Evolutionary conservation across 169 alveolate species (phyloP), one percentile per base, ranked within the genome.

Genomic region (Eimeria tenella): DNA sequence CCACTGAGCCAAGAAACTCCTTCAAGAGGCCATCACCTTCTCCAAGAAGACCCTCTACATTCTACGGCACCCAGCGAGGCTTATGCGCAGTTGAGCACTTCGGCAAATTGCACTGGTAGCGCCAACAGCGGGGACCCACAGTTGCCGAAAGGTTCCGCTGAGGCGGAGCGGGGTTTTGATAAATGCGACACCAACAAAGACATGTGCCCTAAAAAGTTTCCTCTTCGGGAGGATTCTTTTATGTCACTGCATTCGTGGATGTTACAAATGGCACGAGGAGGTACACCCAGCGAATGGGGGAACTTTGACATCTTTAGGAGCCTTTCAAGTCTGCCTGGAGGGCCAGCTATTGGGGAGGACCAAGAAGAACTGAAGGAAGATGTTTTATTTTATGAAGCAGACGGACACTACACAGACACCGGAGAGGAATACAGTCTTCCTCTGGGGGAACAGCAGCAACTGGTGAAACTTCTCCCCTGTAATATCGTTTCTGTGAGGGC

Each of bases 351-450:
- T 19, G 88, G 50, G 42, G 88, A 79, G 71, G 88, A 79, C 7
- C n/a, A 25, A 9, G 88, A 19, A 19, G 71, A 79, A 68, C 42
- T 53, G 70, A 23, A 19, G 8, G 88, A 79, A 17, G 88, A 79
- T 79, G 88, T 79, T 0, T 21, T 79, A 7, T 79, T 79, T 58
- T 79, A 79, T 21, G 88, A 79, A 50, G 88, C 88, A 6, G 88
- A 79, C n/a, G 88, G 88, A 5, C 88, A 79, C 55, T 79, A 79
- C 70, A 79, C 88, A 17, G 88, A 79, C 70, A 52, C 88, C 5
- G 88, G 88, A 79, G 88, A 79, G 31, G 88, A 79, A 19, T 79
- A 79, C 70, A 50, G 88, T 58, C 58, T 79, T 19, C 88, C 88
- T 19, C 88, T 79, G 11, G 88, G 88, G 49, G 88, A 50, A 19